phyloP scores from a whole-genome alignment of 2,329 filamentous ascomycete genomes.

The Nigrospora oryzae region DNA sequence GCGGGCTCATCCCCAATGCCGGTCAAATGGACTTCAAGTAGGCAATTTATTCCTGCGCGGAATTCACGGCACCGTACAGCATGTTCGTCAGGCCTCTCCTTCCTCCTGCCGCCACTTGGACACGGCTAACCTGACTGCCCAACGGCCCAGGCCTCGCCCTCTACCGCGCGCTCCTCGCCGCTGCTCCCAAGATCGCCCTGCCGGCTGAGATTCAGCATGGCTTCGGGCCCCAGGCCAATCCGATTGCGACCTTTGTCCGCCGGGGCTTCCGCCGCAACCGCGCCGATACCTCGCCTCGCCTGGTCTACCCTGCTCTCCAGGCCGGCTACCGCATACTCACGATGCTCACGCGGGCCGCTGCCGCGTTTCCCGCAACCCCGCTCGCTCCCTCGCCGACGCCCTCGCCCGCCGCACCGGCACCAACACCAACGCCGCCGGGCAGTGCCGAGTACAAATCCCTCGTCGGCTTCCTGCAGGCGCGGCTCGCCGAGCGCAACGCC shows the following conservation, averaged over 20 bases:
- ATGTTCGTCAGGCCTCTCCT: slow-evolving; percentile 21
- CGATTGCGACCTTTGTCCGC: slow-evolving; percentile 49
- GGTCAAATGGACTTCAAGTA: slow-evolving; percentile 8
- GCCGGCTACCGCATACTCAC: slow-evolving; percentile 48
- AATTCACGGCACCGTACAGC: slow-evolving; percentile 45
- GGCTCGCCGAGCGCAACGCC: slow-evolving; percentile 21
- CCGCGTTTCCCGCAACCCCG: background rate
- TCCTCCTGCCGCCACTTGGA: background rate
- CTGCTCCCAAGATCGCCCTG: slow-evolving; percentile 44
- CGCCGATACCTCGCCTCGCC: slow-evolving; percentile 46
- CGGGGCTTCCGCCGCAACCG: slow-evolving; percentile 55
- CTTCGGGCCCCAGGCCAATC: slow-evolving; percentile 23
- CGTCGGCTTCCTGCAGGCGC: slow-evolving; percentile 28
- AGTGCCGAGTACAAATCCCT: slow-evolving; percentile 32
- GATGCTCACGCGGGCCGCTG: slow-evolving; percentile 10
- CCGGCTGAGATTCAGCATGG: slow-evolving; percentile 32
- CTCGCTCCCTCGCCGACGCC: background rate
- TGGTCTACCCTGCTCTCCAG: slow-evolving; percentile 53
- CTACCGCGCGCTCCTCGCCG: slow-evolving; percentile 60
- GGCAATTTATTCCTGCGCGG: slow-evolving; percentile 35
- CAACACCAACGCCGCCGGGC: slow-evolving; percentile 6
- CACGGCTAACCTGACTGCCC: background rate
- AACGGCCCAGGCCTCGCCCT: slow-evolving; percentile 52
- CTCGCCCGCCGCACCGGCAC: background rate
- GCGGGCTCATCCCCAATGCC: slow-evolving; percentile 1